Evolutionary conservation across 1,284 basidiomycete species (phyloP).

Genomic region (Microbotryum intermedium): DNA sequence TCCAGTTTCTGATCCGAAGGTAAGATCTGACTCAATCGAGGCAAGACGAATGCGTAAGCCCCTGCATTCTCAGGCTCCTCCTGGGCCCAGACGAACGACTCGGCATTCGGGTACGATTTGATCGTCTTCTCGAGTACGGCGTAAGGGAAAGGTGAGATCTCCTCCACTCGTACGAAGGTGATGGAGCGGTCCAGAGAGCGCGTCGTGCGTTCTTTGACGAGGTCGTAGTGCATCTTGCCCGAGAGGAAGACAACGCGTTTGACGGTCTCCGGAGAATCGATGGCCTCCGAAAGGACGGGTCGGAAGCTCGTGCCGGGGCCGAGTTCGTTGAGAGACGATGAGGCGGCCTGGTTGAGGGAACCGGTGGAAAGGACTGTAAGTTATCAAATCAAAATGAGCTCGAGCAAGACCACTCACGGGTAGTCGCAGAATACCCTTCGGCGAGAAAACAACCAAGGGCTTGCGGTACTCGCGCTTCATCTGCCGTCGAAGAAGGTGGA

Average conservation of each 20-base stretch:
- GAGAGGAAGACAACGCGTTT: constrained; percentile 45
- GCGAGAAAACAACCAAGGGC: constrained; percentile 70
- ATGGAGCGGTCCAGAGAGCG: constrained; percentile 48
- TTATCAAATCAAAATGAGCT: not conserved
- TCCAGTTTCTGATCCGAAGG: constrained; percentile 37
- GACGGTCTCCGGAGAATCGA: constrained; percentile 43
- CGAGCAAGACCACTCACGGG: constrained; percentile 48
- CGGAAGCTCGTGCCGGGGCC: constrained; percentile 57
- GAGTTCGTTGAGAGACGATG: constrained; percentile 60
- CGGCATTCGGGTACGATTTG: not conserved
- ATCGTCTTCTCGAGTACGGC: constrained; percentile 39
- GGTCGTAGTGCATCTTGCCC: constrained; percentile 81
- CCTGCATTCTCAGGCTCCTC: constrained; percentile 84
- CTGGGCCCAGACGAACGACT: constrained; percentile 55
- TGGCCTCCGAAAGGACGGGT: constrained; percentile 58
- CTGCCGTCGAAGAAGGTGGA: constrained; percentile 76
- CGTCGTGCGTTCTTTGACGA: constrained; percentile 56
- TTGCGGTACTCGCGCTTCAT: constrained; percentile 74
- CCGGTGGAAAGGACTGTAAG: not conserved
- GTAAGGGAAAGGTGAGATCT: constrained; percentile 45
- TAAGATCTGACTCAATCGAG: constrained; percentile 52
- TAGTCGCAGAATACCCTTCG: constrained; percentile 69
- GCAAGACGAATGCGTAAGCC: constrained; percentile 57
- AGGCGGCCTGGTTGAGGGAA: constrained; percentile 57
- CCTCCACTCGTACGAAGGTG: constrained; percentile 64